Evolutionary conservation across 2,329 filamentous ascomycete genomes (phyloP), one percentile per base, ranked within the genome.

Genomic region (Ceratocystis eucalypticola): DNA sequence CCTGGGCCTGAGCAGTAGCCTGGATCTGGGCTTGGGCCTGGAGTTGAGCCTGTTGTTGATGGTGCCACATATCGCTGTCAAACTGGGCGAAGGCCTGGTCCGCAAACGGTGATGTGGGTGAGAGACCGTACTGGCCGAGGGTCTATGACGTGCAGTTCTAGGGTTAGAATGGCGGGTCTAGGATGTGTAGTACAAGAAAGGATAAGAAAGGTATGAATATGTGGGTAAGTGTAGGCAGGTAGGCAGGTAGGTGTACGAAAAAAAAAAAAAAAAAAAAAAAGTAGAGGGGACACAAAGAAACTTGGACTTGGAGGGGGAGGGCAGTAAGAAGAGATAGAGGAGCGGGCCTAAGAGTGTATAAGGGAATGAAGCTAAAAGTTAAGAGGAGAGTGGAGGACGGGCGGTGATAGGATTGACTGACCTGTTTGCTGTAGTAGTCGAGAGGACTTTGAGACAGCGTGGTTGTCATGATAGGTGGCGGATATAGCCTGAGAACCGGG

Each of bases 351-450:
- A 8, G 33, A 33, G 33, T 8, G 33, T 33, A 10, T 33, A 3
- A 2, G 7, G 33, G 8, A 8, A 48, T 20, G 7, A 20, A 17
- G 45, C 17, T 2, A 48, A 8, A 20, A 48, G 7, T 20, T 7
- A 8, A 33, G 45, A 15, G 5, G 17, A 17, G 45, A 48, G 45
- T 6, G 20, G 45, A 48, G 4, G 20, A 48, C 20, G 45, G 7
- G 45, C 17, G 15, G 17, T 41, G 28, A 61, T 33, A 41, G 12
- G 22, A 44, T 28, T 64, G 33, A 50, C 46, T 59, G 63, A 65
- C 66, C 62, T 67, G 66, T 41, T 67, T 67, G 55, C 50, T 65
- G 62, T 67, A 67, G 66, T 67, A 67, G 20, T 65, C 66, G 15
- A 67, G 53, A 46, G 53, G 62, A 44, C 63, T 67, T 57, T 67